A percentile compares a stretch with the other conserved stretches of the same genome.
These are phyloP conservation scores for Pichia ethanolica DNA, from an alignment of 805 yeast genomes.

Conservation along the genomic window DNA sequence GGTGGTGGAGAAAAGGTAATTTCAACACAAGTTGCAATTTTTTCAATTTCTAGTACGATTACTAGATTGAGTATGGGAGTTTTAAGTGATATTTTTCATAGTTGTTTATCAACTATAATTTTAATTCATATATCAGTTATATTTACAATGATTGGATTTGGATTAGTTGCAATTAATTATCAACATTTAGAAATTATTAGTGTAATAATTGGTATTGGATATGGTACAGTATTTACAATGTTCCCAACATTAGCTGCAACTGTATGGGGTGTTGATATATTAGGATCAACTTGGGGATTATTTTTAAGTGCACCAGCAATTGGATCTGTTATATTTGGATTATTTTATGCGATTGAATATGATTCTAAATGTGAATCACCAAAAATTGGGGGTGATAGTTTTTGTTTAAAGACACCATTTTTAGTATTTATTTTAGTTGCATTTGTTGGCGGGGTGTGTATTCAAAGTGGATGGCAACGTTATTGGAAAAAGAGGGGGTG, in stretches of 20 bases:
- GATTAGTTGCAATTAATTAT: slow-evolving; percentile 11
- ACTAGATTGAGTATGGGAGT: slow-evolving; percentile 62
- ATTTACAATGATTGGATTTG: not conserved
- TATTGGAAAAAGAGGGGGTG: slow-evolving; percentile 5
- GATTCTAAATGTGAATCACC: slow-evolving; percentile 32
- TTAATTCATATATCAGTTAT: not conserved
- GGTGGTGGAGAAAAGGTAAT: slow-evolving; percentile 15
- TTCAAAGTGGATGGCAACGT: not conserved
- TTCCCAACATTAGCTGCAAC: slow-evolving; percentile 74
- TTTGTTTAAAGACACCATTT: slow-evolving; percentile 6
- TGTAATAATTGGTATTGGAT: slow-evolving; percentile 52
- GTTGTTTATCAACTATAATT: not conserved
- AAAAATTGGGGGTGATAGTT: not conserved
- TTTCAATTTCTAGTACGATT: slow-evolving; percentile 58
- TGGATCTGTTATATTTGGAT: slow-evolving; percentile 63
- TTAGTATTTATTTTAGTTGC: slow-evolving; percentile 2
- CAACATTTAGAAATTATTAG: slow-evolving; percentile 24
- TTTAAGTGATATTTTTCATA: slow-evolving; percentile 47
- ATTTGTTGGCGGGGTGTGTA: not conserved
- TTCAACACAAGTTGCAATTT: slow-evolving; percentile 48
- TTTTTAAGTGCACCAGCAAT: slow-evolving; percentile 85
- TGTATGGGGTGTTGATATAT: slow-evolving; percentile 78
- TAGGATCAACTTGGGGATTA: slow-evolving; percentile 88
- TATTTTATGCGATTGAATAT: slow-evolving; percentile 58
- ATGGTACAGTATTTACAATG: slow-evolving; percentile 78